phyloP scores from a whole-genome alignment of 768 basidiomycete species.

The Auricularia sp. region DNA sequence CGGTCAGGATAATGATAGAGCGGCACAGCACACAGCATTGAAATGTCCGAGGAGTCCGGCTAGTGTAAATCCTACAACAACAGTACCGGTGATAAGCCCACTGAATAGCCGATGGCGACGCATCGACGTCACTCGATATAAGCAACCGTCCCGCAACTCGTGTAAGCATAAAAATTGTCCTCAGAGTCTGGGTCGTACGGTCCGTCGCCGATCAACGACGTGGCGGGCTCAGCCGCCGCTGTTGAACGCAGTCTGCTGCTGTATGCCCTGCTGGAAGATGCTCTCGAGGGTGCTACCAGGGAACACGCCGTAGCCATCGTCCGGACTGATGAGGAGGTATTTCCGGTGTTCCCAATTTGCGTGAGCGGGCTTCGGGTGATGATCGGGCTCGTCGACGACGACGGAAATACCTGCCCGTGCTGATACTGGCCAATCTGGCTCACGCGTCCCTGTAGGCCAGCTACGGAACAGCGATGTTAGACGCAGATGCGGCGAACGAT shows the following conservation, averaged over 20 bases:
- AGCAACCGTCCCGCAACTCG: no score
- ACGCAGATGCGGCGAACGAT: background rate
- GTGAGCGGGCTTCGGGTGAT: background rate
- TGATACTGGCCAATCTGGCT: constrained; percentile 21
- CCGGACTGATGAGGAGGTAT: constrained; percentile 41
- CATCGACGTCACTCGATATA: no score
- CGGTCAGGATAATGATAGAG: no score
- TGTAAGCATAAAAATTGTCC: no score
- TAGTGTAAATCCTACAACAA: no score
- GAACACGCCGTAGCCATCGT: constrained; percentile 43
- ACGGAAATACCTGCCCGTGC: constrained; percentile 6
- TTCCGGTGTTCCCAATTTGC: background rate
- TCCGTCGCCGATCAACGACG: no score
- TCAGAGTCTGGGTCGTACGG: no score
- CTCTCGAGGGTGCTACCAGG: background rate
- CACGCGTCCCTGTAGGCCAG: constrained; percentile 13
- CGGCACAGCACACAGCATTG: no score
- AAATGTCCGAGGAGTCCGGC: no score
- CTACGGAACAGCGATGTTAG: constrained; percentile 27
- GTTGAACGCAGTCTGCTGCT: background rate
- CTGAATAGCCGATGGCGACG: no score
- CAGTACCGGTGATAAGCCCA: no score
- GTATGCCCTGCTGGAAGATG: background rate
- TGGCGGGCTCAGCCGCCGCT: background rate
- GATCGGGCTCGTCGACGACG: background rate